Evolutionary conservation across 129 eudicot genomes (phyloP).

Genomic region (Rutidosis leptorrhynchoides): DNA sequence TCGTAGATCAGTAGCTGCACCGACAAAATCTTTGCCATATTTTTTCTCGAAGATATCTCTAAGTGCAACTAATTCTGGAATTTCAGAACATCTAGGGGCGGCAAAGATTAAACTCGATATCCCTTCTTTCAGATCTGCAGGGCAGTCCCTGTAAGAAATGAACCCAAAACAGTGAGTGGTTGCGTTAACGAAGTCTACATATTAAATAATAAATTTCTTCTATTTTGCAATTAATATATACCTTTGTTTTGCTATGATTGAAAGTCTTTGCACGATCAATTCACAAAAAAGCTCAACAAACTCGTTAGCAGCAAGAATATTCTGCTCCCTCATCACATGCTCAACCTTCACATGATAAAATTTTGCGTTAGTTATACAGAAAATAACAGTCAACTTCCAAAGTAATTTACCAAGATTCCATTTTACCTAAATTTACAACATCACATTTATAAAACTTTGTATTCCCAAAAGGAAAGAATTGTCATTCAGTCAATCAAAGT

Average conservation of each 20-base stretch:
- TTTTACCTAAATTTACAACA: no score
- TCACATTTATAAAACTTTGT: no score
- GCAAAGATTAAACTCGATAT: conserved; percentile 89
- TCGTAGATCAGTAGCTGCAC: conserved; percentile 89
- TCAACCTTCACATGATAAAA: conserved; percentile 53
- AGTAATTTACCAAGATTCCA: neutral
- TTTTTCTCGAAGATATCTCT: conserved; percentile 79
- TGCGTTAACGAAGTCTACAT: neutral
- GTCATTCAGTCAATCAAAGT: no score
- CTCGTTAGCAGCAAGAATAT: conserved; percentile 92
- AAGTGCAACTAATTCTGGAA: conserved; percentile 81
- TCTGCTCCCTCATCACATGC: conserved; percentile 95
- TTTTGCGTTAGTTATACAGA: neutral
- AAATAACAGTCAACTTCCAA: neutral
- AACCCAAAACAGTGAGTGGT: conserved; percentile 17
- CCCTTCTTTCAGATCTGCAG: conserved; percentile 85
- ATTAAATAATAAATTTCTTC: neutral
- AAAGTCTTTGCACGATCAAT: conserved; percentile 71
- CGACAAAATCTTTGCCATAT: conserved; percentile 91
- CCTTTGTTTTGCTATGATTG: conserved; percentile 88
- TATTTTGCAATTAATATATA: neutral
- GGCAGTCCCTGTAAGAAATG: conserved; percentile 67
- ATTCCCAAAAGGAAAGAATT: no score
- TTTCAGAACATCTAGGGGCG: conserved; percentile 91
- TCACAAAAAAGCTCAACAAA: conserved; percentile 95